Percentiles rank a stretch among this genome's conserved stretches.
These are phyloP conservation scores for Anthracocystis panici-leucophaei DNA, from an alignment of 1,284 basidiomycete species.

Conservation along the genomic window DNA sequence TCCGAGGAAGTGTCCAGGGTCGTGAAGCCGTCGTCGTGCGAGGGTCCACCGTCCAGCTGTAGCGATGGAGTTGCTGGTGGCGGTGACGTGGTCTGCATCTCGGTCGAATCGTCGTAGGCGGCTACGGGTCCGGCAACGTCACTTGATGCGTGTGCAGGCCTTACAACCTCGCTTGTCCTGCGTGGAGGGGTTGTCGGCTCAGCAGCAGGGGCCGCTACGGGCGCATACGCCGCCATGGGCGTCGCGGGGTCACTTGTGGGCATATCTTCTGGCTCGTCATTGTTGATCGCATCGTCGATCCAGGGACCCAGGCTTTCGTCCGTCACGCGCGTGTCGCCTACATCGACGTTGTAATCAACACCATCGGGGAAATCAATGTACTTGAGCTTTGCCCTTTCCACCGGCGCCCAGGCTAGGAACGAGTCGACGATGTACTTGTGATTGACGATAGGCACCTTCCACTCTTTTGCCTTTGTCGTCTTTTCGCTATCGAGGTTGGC, in stretches of 20 bases:
- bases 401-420: conserved; percentile 71
- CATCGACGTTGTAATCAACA: conserved; percentile 36
- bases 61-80: conserved; percentile 26
- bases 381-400: conserved; percentile 41
- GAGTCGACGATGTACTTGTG: conserved; percentile 91
- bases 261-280: conserved; percentile 47
- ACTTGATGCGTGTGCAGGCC: not conserved
- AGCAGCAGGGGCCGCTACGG: conserved; percentile 3
- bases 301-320: conserved; percentile 47
- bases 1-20: conserved; percentile 25
- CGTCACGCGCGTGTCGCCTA: conserved; percentile 34
- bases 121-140: not conserved
- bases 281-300: conserved; percentile 45
- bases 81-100: conserved; percentile 6
- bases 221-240: conserved; percentile 11
- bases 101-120: conserved; percentile 9
- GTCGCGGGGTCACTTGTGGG: conserved; percentile 31
- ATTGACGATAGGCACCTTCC: conserved; percentile 87
- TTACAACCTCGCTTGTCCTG: not conserved
- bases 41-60: not conserved
- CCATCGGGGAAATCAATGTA: conserved; percentile 48
- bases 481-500: conserved; percentile 84
- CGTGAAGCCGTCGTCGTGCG: conserved; percentile 17
- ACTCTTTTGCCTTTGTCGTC: conserved; percentile 78
- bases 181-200: not conserved